Evolutionary conservation across 2,329 filamentous ascomycete species (phyloP).

Genomic region (Sarocladiaceae sp.): DNA sequence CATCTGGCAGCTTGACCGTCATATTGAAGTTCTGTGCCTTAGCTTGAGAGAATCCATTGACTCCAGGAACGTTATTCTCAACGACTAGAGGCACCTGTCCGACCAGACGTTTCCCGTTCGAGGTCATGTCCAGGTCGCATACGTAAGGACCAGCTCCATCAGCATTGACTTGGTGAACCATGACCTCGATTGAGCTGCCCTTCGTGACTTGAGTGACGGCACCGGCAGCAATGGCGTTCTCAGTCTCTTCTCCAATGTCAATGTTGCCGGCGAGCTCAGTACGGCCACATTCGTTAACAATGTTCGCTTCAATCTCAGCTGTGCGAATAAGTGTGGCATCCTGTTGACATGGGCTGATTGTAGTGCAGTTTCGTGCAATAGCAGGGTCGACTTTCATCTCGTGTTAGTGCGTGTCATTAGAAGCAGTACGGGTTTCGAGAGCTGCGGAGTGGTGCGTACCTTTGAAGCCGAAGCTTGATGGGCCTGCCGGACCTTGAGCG

Average conservation of each 20-base stretch:
- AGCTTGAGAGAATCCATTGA: constrained; percentile 50
- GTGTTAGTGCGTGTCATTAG: constrained; percentile 5
- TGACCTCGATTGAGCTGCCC: constrained; percentile 30
- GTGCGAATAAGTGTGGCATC: constrained; percentile 59
- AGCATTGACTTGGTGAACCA: constrained; percentile 6
- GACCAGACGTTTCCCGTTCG: constrained; percentile 33
- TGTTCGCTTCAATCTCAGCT: constrained; percentile 43
- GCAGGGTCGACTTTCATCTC: constrained; percentile 36
- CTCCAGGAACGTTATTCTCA: constrained; percentile 52
- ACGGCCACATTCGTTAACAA: constrained; percentile 55
- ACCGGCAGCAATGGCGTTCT: constrained; percentile 39
- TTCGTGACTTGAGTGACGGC: constrained; percentile 43
- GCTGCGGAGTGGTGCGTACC: constrained; percentile 24
- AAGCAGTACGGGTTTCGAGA: neutral
- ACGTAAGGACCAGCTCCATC: constrained; percentile 36
- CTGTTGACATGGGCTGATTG: constrained; percentile 59
- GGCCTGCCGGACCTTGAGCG: constrained; percentile 39
- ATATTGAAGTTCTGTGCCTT: constrained; percentile 52
- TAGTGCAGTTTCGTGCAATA: constrained; percentile 56
- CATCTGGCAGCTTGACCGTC: constrained; percentile 44
- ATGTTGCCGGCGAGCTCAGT: constrained; percentile 57
- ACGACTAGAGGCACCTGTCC: constrained; percentile 28
- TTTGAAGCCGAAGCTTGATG: constrained; percentile 44
- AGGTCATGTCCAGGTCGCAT: constrained; percentile 46
- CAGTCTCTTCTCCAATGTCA: constrained; percentile 50